Base-by-base conservation (phyloP, 164 flowering plant genomes). In the grape (Vitis vinifera) region DNA sequence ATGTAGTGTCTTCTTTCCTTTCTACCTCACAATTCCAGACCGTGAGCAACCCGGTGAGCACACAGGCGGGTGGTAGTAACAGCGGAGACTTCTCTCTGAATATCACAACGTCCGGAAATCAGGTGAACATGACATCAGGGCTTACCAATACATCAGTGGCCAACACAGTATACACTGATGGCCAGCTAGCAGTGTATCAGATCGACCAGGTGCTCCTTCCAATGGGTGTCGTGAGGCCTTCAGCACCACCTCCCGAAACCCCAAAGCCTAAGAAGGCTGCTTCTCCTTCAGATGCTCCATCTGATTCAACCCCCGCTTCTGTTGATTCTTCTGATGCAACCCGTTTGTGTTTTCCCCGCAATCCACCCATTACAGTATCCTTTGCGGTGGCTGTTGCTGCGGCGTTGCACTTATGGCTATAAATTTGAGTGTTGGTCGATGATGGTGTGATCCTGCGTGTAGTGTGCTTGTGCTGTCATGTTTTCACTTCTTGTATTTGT, bases 191-290 rank as follows among this genome's bases (percentile, higher is more conserved):
- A 0, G 73, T 82, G 13, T 82, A 76, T 51, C 79, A 76, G 73
- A 79, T 82, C 13, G 80, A 79, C 59, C 17, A 79, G 63, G 85
- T 82, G 53, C 73, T 82, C 1, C 82, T 79, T 55, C 85, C 85
- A 0, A 27, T 74, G 65, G 68, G 31, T 0, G 23, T 8, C 69
- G 2, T 0, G 10, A 4, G 57, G 16, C 23, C 83, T 0, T 65
- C 69, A 9, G 71, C 85, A 0, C 71, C 82, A 1, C 74, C 80
- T 1, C 79, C 78, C 1, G 75, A 75, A 7, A 67, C 73, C 2
- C 47, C 70, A 4, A 56, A 56, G 59, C 44, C 69, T 3, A 67
- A 30, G 59, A 73, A 75, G 61, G 74, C 17, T 6, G 73, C 58
- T 31, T 27, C 67, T 1, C 59, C 15, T 37, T 3, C 60, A 4